Base-by-base conservation (phyloP, 345 rosid genomes). In the Clausena lansium region DNA sequence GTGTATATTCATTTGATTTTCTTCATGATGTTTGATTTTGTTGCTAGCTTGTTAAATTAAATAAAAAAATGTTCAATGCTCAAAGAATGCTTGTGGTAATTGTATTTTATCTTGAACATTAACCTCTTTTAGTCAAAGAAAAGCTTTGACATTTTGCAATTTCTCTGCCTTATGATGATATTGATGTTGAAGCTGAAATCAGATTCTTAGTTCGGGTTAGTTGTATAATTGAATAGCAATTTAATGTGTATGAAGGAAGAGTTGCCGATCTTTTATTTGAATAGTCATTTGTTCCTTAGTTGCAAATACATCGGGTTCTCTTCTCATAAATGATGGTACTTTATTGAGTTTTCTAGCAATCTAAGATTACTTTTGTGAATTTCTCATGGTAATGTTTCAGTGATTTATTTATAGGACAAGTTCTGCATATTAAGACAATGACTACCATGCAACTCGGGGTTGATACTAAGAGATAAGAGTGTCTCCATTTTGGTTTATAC, bases 401-500 rank as follows among this genome's bases (percentile, higher is more conserved):
- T 84, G 80, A 68, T 80, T 83, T 75, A 73, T 77, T 62, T 75
- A 71, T 84, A 81, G 86, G 74, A 83, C 68, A 78, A 52, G 63
- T 70, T 78, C 77, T 67, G 69, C 78, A 70, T 45, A 72, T 76
- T 82, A 82, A 66, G 87, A 84, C 76, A 78, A 45, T 74, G 54
- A 77, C 78, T 82, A 70, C 89, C 36, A 73, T 78, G 77, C 85
- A 72, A 71, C 82, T 57, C 75, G 41, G 78, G 67, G 69, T 75
- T 76, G 84, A 75, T 78, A 83, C 71, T 82, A 82, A 80, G 83
- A 82, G 85, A 83, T 80, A 85, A 87, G 84, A 70, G 71, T 81
- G 73, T 74, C 58, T 79, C 45, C 60, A 19, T 65, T 79, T 72
- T 70, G 57, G 69, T 83, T n/a, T 61, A 61, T 33, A 66, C 61